A percentile compares a stretch with the other conserved stretches of the same genome.
Evolutionary conservation across 2,329 filamentous ascomycete genomes (phyloP).

Genomic region (Hypoxylon sp.): DNA sequence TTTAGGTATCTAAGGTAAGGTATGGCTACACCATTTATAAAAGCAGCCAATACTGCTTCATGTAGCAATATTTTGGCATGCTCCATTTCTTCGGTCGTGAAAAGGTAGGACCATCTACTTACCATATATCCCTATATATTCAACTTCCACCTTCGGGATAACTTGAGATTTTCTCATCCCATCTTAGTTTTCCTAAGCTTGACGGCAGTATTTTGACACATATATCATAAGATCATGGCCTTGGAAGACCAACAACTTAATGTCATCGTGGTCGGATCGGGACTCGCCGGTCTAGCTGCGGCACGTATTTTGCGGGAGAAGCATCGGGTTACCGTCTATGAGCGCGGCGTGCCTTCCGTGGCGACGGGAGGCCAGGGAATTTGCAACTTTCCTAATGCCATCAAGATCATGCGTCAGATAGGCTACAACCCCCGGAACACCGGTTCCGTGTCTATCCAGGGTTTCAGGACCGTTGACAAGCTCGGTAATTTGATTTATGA

Average conservation of each 20-base stretch:
- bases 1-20: neutral
- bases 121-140: neutral
- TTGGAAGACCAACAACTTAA: constrained; percentile 36
- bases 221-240: constrained; percentile 25
- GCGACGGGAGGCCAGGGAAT: constrained; percentile 47
- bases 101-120: constrained; percentile 1
- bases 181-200: constrained; percentile 1
- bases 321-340: constrained; percentile 48
- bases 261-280: constrained; percentile 48
- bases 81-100: constrained; percentile 1
- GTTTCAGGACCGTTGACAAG: constrained; percentile 44
- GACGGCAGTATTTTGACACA: neutral
- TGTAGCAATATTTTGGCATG: neutral
- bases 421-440: constrained; percentile 43
- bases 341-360: constrained; percentile 44
- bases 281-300: constrained; percentile 46
- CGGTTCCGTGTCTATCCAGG: constrained; percentile 43
- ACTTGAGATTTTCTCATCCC: neutral
- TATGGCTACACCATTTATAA: constrained; percentile 7
- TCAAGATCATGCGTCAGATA: constrained; percentile 43
- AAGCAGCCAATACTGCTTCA: neutral
- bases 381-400: constrained; percentile 46
- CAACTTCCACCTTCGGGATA: neutral
- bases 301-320: constrained; percentile 48
- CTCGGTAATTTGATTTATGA: constrained; percentile 38